phyloP scores from a whole-genome alignment of 2,329 filamentous ascomycete species.

The Graphilbum ipis-grandicollis region DNA sequence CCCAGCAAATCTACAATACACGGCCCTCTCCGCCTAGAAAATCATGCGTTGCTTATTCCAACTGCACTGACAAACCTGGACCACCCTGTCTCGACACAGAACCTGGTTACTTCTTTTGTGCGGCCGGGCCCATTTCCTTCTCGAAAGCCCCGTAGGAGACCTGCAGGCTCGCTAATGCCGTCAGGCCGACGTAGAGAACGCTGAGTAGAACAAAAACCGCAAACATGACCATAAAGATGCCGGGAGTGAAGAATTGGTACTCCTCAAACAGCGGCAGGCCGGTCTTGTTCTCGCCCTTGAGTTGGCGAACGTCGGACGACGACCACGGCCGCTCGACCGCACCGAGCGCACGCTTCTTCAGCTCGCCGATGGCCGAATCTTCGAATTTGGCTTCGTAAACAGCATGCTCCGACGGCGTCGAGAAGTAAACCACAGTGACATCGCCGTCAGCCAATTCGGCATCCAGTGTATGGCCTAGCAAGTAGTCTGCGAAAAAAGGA shows the following conservation, averaged over 20 bases:
- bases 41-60: too few relatives aligned
- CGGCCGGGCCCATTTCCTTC: constrained; percentile 82
- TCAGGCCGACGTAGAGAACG: constrained; percentile 65
- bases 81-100: too few relatives aligned
- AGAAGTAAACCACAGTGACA: constrained; percentile 64
- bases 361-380: constrained; percentile 48
- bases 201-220: constrained; percentile 52
- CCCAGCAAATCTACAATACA: too few relatives aligned
- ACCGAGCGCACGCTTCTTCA: constrained; percentile 40
- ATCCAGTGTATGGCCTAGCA: constrained; percentile 31
- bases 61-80: too few relatives aligned
- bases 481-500: constrained; percentile 32
- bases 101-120: constrained; percentile 57
- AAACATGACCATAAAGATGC: constrained; percentile 75
- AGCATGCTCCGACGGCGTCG: constrained; percentile 34
- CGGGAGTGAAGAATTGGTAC: constrained; percentile 87
- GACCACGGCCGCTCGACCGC: constrained; percentile 6
- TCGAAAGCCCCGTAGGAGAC: constrained; percentile 92
- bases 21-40: too few relatives aligned
- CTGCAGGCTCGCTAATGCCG: constrained; percentile 61
- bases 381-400: constrained; percentile 50
- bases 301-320: too few relatives aligned
- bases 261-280: constrained; percentile 60
- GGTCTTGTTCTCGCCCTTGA: constrained; percentile 14
- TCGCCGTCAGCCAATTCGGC: constrained; percentile 19